Conservation (phyloP, 768 basidiomycete genomes). For the Rubroboletus satanas region DNA sequence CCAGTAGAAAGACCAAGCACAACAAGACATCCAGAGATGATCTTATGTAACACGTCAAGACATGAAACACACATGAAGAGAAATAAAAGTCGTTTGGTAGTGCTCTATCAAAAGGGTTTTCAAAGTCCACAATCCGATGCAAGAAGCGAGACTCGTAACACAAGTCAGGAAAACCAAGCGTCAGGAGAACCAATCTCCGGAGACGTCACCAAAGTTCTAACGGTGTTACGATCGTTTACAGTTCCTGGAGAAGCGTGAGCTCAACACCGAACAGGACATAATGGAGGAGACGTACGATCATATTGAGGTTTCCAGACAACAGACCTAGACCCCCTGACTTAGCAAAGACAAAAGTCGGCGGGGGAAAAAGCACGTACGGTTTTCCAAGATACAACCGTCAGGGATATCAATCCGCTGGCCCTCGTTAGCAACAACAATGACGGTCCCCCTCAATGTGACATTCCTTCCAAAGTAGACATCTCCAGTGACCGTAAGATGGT, state of each 20-base stretch:
- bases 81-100: background rate
- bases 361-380: conserved; percentile 39
- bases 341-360: conserved; percentile 8
- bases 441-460: conserved; percentile 61
- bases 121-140: conserved; percentile 22
- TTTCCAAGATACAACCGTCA: conserved; percentile 69
- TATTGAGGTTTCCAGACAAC: conserved; percentile 70
- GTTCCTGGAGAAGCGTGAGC: conserved; percentile 24
- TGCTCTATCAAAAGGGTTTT: conserved; percentile 15
- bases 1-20: background rate
- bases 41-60: background rate
- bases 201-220: background rate
- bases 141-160: background rate
- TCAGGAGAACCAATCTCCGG: conserved; percentile 3
- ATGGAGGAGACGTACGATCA: conserved; percentile 48
- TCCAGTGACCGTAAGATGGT: conserved; percentile 70
- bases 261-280: background rate
- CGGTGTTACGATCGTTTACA: conserved; percentile 19
- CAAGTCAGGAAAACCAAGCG: conserved; percentile 4
- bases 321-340: conserved; percentile 39
- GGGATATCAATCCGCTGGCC: conserved; percentile 73
- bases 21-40: background rate
- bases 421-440: conserved; percentile 75
- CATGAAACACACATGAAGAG: background rate
- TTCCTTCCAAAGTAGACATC: conserved; percentile 67